phyloP scores from a whole-genome alignment of 2,329 filamentous ascomycete genomes.

The Helminthosporium solani region DNA sequence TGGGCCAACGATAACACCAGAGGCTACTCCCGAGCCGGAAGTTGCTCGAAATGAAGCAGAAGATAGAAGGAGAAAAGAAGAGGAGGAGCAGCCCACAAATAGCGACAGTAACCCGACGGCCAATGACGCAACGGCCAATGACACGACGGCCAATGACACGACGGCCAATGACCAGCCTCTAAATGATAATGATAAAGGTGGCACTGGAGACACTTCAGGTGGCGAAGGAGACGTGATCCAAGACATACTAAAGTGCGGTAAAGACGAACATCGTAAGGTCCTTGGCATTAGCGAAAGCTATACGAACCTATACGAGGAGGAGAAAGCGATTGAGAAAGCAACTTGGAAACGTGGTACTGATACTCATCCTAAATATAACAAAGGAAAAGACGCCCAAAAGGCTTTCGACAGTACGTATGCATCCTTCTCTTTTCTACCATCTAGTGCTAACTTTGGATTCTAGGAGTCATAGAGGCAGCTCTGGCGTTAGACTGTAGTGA shows the following conservation, averaged over 20 bases:
- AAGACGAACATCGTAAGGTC: slow-evolving; percentile 7
- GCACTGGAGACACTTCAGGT: slow-evolving; percentile 3
- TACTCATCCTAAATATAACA: slow-evolving; percentile 8
- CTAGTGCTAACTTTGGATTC: slow-evolving; percentile 8
- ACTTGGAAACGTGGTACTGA: slow-evolving; percentile 6
- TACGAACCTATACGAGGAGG: slow-evolving; percentile 3
- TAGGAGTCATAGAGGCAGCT: slow-evolving; percentile 9
- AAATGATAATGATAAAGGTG: no score
- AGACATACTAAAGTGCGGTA: slow-evolving; percentile 8
- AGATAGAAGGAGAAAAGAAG: slow-evolving; percentile 7
- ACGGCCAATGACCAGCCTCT: no score
- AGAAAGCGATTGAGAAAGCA: slow-evolving; percentile 4
- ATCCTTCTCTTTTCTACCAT: slow-evolving; percentile 6
- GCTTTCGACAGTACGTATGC: slow-evolving; percentile 7
- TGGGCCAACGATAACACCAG: slow-evolving; percentile 5
- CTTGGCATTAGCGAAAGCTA: slow-evolving; percentile 9
- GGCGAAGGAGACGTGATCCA: slow-evolving; percentile 5
- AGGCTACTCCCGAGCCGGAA: slow-evolving; percentile 6
- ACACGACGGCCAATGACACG: no score
- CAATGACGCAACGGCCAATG: no score
- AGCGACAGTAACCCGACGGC: not conserved
- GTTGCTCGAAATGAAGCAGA: slow-evolving; percentile 7
- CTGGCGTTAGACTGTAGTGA: slow-evolving; percentile 5
- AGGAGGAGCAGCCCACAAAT: slow-evolving; percentile 2
- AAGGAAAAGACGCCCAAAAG: slow-evolving; percentile 7